A percentile compares a stretch with the other conserved stretches of the same genome.
Evolutionary conservation across 192 early-diverging fungal species (phyloP).

Genomic region (Powellomyces hirtus): DNA sequence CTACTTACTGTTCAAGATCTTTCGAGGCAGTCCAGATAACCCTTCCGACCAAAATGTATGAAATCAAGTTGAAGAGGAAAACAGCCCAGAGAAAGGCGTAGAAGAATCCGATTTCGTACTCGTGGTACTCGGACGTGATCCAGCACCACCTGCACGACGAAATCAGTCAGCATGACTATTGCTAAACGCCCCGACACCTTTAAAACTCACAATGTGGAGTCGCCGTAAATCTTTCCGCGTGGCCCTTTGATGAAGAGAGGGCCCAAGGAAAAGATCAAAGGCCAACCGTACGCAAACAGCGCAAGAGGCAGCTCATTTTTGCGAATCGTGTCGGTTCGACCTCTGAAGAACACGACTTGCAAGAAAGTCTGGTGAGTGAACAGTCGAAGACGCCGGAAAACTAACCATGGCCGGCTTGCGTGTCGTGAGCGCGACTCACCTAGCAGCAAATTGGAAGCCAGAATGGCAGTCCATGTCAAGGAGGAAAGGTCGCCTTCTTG

Average conservation of each 20-base stretch:
- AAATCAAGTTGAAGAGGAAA: constrained; percentile 11
- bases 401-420: too few relatives aligned
- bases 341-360: constrained; percentile 1
- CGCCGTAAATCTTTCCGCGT: neutral
- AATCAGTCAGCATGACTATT: neutral
- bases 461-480: constrained; percentile 9
- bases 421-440: neutral
- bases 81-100: constrained; percentile 19
- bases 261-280: constrained; percentile 8
- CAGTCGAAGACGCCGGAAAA: too few relatives aligned
- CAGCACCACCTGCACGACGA: constrained; percentile 23
- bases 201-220: neutral
- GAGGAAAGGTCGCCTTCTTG: constrained; percentile 11
- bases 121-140: constrained; percentile 7
- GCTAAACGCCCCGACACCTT: neutral
- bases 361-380: too few relatives aligned
- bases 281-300: constrained; percentile 7
- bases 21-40: neutral
- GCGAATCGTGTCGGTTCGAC: constrained; percentile 4
- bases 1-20: constrained; percentile 4
- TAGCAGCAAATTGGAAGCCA: neutral
- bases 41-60: neutral
- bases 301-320: constrained; percentile 8
- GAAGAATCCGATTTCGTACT: constrained; percentile 18
- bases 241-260: constrained; percentile 2